Percentiles rank a stretch among this genome's conserved stretches.
phyloP scores from a whole-genome alignment of 352 stramenopile species.

The Globisporangium mamillatum region DNA sequence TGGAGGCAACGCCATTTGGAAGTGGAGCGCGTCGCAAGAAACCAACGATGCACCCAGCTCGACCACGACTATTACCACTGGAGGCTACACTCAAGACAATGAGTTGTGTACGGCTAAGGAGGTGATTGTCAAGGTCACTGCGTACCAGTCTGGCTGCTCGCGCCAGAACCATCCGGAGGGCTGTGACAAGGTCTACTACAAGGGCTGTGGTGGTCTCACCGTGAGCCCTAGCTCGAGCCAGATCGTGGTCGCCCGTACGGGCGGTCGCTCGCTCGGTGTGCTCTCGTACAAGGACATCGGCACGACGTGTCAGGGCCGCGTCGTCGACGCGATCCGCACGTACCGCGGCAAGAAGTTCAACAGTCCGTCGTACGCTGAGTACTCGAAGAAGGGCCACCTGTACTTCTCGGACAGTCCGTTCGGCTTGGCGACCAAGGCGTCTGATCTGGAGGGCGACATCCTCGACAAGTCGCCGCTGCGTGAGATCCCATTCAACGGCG shows the following conservation, averaged over 20 bases:
- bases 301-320: slow-evolving; percentile 54
- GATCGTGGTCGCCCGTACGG: slow-evolving; percentile 72
- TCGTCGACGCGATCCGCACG: slow-evolving; percentile 71
- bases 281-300: slow-evolving; percentile 58
- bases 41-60: slow-evolving; percentile 28
- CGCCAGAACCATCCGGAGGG: slow-evolving; percentile 63
- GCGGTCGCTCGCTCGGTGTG: slow-evolving; percentile 67
- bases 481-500: slow-evolving; percentile 77
- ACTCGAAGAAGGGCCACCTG: slow-evolving; percentile 53
- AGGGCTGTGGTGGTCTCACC: slow-evolving; percentile 75
- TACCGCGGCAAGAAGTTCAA: slow-evolving; percentile 82
- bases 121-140: slow-evolving; percentile 55
- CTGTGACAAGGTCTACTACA: slow-evolving; percentile 70
- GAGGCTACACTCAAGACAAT: slow-evolving; percentile 23
- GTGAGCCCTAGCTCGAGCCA: slow-evolving; percentile 60
- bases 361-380: slow-evolving; percentile 68
- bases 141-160: slow-evolving; percentile 64
- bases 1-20: slow-evolving; percentile 71
- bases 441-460: slow-evolving; percentile 59
- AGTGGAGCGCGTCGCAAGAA: slow-evolving; percentile 50
- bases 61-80: slow-evolving; percentile 18
- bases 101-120: slow-evolving; percentile 20
- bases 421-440: slow-evolving; percentile 52
- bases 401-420: slow-evolving; percentile 85
- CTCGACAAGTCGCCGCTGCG: slow-evolving; percentile 66